Percentiles rank a stretch among this genome's conserved stretches.
Evolutionary conservation across 441 rosid species (phyloP).

Genomic region (Erysimum pusillum): DNA sequence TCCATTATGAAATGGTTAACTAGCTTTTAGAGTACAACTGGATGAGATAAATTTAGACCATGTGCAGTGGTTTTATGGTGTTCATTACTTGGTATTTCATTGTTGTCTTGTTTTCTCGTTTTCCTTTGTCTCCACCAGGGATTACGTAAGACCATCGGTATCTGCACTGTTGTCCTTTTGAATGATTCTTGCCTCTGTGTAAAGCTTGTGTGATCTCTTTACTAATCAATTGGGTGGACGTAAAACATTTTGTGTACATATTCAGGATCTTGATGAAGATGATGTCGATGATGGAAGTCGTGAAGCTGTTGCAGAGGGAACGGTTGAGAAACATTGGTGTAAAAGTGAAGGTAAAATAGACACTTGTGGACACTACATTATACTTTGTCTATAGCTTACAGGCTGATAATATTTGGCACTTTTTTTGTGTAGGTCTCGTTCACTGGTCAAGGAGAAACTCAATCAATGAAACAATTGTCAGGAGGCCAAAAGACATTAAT

Average conservation of each 20-base stretch:
- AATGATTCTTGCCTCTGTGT: conserved; percentile 11
- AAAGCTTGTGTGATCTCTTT: conserved; percentile 14
- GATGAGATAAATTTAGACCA: conserved; percentile 10
- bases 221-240: conserved; percentile 17
- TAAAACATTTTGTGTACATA: conserved; percentile 32
- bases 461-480: conserved; percentile 92
- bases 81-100: neutral
- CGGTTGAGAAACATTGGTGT: conserved; percentile 94
- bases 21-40: conserved; percentile 8
- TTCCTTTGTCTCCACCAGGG: conserved; percentile 13
- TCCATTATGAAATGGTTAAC: conserved; percentile 8
- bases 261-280: conserved; percentile 89
- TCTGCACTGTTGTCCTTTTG: too few relatives aligned
- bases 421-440: conserved; percentile 78
- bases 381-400: conserved; percentile 11
- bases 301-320: conserved; percentile 78
- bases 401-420: conserved; percentile 37
- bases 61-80: conserved; percentile 10
- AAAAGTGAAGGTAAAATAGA: conserved; percentile 83
- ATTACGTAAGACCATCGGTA: too few relatives aligned
- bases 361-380: neutral
- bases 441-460: conserved; percentile 98
- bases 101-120: neutral
- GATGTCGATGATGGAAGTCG: conserved; percentile 82
- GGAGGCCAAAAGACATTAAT: conserved; percentile 99